A percentile compares a stretch with the other conserved stretches of the same genome.
phyloP scores from a whole-genome alignment of 371 early-diverging fungal genomes.

The Actinomortierella wolfii region DNA sequence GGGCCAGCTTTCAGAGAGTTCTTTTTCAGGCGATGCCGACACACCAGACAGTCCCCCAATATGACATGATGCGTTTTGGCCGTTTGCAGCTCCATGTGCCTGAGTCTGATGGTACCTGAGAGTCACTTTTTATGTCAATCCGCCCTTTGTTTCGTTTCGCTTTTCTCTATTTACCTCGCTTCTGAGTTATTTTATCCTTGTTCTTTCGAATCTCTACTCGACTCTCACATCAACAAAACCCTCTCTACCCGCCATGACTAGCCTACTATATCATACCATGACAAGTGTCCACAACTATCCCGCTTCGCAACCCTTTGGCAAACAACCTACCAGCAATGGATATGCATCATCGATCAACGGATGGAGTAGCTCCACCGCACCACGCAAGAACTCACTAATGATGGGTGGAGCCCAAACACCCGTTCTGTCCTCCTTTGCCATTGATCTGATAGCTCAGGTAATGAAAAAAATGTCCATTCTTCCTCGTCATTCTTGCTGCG shows the following conservation, averaged over 20 bases:
- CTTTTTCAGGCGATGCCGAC: no score
- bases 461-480: not conserved
- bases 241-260: not conserved
- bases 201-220: not conserved
- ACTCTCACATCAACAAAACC: not conserved
- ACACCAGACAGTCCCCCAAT: no score
- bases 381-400: constrained; percentile 30
- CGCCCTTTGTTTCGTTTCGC: not conserved
- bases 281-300: constrained; percentile 27
- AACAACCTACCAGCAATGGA: constrained; percentile 22
- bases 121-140: not conserved
- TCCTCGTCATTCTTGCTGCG: no score
- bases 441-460: constrained; percentile 47
- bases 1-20: no score
- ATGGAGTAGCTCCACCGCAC: not conserved
- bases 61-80: no score
- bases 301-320: constrained; percentile 15
- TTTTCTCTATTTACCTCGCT: not conserved
- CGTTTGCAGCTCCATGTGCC: no score
- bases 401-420: constrained; percentile 19
- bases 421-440: constrained; percentile 40
- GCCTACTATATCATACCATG: constrained; percentile 12
- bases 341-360: not conserved
- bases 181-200: not conserved
- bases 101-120: no score